Base-by-base conservation (phyloP, 345 rosid species). In the Aegle marmelos region DNA sequence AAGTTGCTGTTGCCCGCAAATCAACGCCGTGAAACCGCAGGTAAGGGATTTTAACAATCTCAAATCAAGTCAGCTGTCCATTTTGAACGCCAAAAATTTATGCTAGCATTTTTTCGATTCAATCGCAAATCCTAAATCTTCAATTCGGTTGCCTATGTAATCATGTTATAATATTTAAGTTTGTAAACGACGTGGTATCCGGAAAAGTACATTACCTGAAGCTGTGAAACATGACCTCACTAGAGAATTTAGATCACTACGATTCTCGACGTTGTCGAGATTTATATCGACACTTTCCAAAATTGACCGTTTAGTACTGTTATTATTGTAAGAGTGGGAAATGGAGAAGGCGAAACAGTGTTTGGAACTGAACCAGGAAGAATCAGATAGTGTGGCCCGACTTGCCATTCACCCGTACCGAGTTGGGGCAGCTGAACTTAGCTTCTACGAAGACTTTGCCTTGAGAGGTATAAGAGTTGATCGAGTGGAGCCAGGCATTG, bases 401-500 rank as follows among this genome's bases (percentile, higher is more conserved):
- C 88, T 91, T 85, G 79, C 79, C 14, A 28, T 88, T 48, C 86
- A 75, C 8, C 88, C 87, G 53, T 89, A 78, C 75, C 89, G 85
- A 39, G 57, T 71, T 34, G 86, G 82, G 10, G 67, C 80, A 7
- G 66, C 67, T 13, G 85, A 80, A 16, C 58, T 76, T 73, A 90
- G 96, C 69, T 90, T 91, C 84, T 92, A 88, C 76, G 94, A 90
- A 76, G 86, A 76, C 75, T 94, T 94, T 75, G 72, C 85, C 16
- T 72, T 89, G 71, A 83, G 91, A 57, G 98, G 98, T 62, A 90
- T 96, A 83, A 87, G 88, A 68, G 91, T 96, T 25, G 92, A 90
- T 83, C 90, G 93, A 72, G 90, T 90, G 57, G 91, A 90, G 58
- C 88, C 95, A 14, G 94, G 94, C 7, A 70, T 87, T 84, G 75